Base-by-base conservation (phyloP, 768 basidiomycete genomes). In the Termitomyces sp. region DNA sequence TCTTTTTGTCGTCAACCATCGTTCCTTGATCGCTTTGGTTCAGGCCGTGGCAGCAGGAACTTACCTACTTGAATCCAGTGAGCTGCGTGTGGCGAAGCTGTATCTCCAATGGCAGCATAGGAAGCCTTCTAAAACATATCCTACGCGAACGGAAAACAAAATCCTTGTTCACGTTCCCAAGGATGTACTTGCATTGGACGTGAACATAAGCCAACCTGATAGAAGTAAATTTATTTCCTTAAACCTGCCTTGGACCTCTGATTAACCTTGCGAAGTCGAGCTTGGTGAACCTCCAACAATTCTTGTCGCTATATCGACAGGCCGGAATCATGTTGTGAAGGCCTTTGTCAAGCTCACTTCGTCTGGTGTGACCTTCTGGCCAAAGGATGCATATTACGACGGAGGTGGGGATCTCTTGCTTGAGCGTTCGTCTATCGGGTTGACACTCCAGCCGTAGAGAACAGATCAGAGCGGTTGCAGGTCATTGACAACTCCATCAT, bases 11-110 rank as follows among this genome's bases (percentile, higher is more conserved):
- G 5, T 50, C 4, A 52, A 44, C 36, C 40, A 14, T 4, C 16
- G 35, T 51, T 43, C 24, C 14, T 30, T 46, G 22, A 54, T 20
- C 52, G 26, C 22, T 48, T 28, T 43, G 18, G 22, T 56, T 22
- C 51, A 93, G 93, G 88, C 85, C 16, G 80, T 90, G 4, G 77
- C 84, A 16, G 74, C 78, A 47, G 95, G 94, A 12, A 77, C 80
- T 1, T 92, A 88, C 65, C 63, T 83, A 2, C 74, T 90, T 26
- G 88, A 92, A 35, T 77, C 77, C 36, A 87, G 81, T 16, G 86
- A 92, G 70, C 75, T 90, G 24, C 82, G 79, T 16, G 72, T 89
- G 57, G 80, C 86, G 4, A 80, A 78, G 32, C 75, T 94, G 16
- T 73, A 80, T 47, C 77, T 95, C 46, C 86, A 89, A 65, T 88